These are phyloP conservation scores for Coprinopsis sp. DNA, from an alignment of 768 basidiomycete genomes.

Conservation along the genomic window DNA sequence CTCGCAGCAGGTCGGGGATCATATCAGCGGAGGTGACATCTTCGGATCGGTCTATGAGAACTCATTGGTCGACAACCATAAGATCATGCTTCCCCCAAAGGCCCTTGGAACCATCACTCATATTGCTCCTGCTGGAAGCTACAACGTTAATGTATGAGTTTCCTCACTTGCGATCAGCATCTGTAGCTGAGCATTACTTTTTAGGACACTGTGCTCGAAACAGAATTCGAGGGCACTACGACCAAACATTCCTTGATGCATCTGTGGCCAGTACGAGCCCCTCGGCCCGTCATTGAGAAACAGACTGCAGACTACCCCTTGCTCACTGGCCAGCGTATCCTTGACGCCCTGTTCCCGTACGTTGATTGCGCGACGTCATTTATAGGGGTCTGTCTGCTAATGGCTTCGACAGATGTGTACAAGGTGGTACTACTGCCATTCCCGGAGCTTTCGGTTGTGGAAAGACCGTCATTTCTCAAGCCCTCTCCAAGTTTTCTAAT, in stretches of 20 bases:
- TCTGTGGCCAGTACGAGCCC: conserved; percentile 97
- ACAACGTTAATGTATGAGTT: conserved; percentile 74
- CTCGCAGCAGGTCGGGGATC: conserved; percentile 76
- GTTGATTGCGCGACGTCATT: conserved; percentile 23
- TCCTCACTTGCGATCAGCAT: background rate
- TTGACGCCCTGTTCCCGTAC: conserved; percentile 95
- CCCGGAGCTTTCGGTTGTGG: conserved; percentile 99
- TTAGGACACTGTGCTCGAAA: conserved; percentile 93
- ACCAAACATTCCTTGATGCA: conserved; percentile 97
- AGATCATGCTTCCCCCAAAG: conserved; percentile 92
- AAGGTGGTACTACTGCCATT: conserved; percentile 95
- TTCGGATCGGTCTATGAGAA: conserved; percentile 97
- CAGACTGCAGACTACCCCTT: conserved; percentile 89
- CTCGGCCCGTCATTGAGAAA: conserved; percentile 94
- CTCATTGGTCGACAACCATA: conserved; percentile 93
- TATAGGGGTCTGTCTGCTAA: background rate
- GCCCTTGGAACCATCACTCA: conserved; percentile 93
- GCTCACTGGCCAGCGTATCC: conserved; percentile 92
- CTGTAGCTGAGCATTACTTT: background rate
- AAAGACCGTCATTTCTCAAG: conserved; percentile 98
- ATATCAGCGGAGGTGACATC: conserved; percentile 95
- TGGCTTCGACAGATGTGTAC: conserved; percentile 68
- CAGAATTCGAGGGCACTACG: conserved; percentile 93
- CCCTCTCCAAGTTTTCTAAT: conserved; percentile 97
- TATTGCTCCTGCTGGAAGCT: conserved; percentile 92